Percentiles rank a stretch among this genome's conserved stretches.
Evolutionary conservation across 306 rosid species (phyloP).

Genomic region (Canavalia ensiformis): DNA sequence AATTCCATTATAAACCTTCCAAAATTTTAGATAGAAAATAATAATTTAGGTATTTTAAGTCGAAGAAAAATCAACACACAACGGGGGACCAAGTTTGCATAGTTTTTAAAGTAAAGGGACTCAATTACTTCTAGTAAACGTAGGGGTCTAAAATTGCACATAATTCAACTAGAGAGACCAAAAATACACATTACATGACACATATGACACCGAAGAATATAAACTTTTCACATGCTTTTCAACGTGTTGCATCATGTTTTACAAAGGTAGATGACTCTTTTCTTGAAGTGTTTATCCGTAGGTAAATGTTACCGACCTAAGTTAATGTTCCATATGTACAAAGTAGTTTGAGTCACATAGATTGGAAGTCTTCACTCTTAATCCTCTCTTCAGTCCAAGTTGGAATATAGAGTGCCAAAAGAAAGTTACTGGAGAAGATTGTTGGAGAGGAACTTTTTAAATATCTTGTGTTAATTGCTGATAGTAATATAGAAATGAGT

Average conservation of each 20-base stretch:
- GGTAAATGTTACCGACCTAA: neutral
- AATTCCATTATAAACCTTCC: no score
- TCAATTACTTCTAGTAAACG: no score
- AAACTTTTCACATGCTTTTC: neutral
- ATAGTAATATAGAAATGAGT: neutral
- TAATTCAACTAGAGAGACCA: no score
- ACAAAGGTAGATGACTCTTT: neutral
- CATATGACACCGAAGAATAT: neutral
- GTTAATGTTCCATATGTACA: neutral
- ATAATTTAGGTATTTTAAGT: no score
- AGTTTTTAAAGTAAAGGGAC: no score
- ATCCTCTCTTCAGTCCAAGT: neutral
- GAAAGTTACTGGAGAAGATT: neutral
- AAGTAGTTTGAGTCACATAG: neutral
- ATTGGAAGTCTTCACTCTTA: neutral
- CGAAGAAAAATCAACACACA: no score
- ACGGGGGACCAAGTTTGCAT: no score
- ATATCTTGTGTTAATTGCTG: neutral
- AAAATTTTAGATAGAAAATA: no score
- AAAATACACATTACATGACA: neutral
- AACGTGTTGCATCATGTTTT: slow-evolving; percentile 1
- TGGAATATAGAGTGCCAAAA: neutral
- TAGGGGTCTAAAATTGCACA: no score
- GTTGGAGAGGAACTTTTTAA: neutral
- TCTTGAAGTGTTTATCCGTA: neutral